Evolutionary conservation across 2,329 filamentous ascomycete genomes (phyloP).

Genomic region (Rhexocercosporidium sp.): DNA sequence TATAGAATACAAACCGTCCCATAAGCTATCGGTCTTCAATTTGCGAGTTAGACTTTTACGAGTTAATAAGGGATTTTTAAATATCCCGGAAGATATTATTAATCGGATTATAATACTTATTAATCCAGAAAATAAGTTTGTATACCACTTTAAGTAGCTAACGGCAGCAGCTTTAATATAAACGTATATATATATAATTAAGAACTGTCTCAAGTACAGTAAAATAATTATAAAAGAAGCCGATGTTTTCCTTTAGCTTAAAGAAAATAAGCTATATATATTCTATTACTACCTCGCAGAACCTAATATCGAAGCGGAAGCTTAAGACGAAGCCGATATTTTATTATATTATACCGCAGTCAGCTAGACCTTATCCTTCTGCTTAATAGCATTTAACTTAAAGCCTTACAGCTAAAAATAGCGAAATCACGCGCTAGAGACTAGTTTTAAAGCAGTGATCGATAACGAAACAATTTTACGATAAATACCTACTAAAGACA

Average conservation of each 20-base stretch:
- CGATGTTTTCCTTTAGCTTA: slow-evolving; percentile 37
- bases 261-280: slow-evolving; percentile 28
- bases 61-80: no score
- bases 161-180: no score
- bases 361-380: slow-evolving; percentile 26
- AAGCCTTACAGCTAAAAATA: slow-evolving; percentile 25
- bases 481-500: slow-evolving; percentile 5
- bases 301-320: slow-evolving; percentile 28
- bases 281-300: slow-evolving; percentile 31
- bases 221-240: no score
- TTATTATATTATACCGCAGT: slow-evolving; percentile 24
- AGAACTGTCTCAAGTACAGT: no score
- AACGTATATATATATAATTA: no score
- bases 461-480: slow-evolving; percentile 9
- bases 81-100: no score
- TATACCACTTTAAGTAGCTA: no score
- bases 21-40: no score
- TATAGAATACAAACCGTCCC: no score
- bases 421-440: slow-evolving; percentile 28
- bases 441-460: slow-evolving; percentile 15
- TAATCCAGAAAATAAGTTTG: no score
- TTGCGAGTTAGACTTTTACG: no score
- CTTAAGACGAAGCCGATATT: slow-evolving; percentile 24
- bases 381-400: slow-evolving; percentile 26
- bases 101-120: no score